Evolutionary conservation across 108 stramenopile genomes (phyloP).

Genomic region (Conticribra guillardii): DNA sequence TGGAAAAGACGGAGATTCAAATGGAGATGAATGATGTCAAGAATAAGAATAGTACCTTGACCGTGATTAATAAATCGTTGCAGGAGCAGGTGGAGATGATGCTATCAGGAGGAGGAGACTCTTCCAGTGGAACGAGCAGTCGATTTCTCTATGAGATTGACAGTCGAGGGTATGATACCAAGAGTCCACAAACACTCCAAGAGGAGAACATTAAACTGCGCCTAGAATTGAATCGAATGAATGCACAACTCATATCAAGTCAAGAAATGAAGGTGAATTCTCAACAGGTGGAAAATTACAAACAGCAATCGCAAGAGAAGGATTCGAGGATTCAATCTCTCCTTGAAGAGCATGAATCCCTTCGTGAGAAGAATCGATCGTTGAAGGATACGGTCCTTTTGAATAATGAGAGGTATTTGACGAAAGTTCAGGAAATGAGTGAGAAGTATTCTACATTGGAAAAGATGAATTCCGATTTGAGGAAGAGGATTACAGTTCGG

Average conservation of each 20-base stretch:
- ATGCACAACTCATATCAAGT: constrained; percentile 14
- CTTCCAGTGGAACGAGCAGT: no score
- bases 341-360: constrained; percentile 18
- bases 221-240: constrained; percentile 14
- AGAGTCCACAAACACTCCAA: not conserved
- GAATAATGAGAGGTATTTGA: constrained; percentile 45
- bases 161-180: not conserved
- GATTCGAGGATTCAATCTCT: constrained; percentile 26
- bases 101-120: not conserved
- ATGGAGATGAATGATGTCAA: constrained; percentile 32
- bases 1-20: constrained; percentile 22
- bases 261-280: constrained; percentile 14
- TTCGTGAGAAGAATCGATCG: constrained; percentile 39
- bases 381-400: constrained; percentile 46
- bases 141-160: not conserved
- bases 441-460: constrained; percentile 40
- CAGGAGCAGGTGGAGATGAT: constrained; percentile 41
- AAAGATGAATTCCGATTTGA: constrained; percentile 36
- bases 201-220: constrained; percentile 19
- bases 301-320: constrained; percentile 16
- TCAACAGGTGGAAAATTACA: not conserved
- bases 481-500: constrained; percentile 14
- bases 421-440: constrained; percentile 43
- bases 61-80: constrained; percentile 47
- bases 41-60: constrained; percentile 40